These are phyloP conservation scores for Rubroboletus pulcherrimus DNA, from an alignment of 768 basidiomycete species.

Conservation along the genomic window DNA sequence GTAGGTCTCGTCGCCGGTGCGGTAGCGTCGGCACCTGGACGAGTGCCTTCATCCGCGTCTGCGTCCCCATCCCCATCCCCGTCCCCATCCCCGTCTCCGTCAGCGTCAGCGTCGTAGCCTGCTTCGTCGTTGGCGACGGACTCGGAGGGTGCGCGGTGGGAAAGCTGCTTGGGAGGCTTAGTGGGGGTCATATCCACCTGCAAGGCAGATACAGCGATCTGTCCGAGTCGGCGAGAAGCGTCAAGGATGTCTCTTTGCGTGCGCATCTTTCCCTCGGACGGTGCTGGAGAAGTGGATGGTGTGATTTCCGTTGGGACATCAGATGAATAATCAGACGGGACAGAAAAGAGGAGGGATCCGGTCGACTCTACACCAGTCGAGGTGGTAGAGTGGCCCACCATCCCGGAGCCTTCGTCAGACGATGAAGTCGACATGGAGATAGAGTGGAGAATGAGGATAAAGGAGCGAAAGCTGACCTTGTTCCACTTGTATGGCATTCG, in stretches of 20 bases:
- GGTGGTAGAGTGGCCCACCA: neutral
- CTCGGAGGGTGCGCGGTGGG: neutral
- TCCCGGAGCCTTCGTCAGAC: slow-evolving; percentile 7
- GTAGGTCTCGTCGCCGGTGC: neutral
- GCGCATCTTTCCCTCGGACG: slow-evolving; percentile 3
- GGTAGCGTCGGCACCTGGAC: neutral
- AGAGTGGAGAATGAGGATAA: neutral
- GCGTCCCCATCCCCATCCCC: slow-evolving; percentile 12
- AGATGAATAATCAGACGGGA: slow-evolving; percentile 14
- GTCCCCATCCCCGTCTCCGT: neutral
- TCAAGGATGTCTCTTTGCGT: slow-evolving; percentile 11
- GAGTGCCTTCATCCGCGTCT: neutral
- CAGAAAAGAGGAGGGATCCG: slow-evolving; percentile 6
- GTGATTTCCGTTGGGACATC: slow-evolving; percentile 18
- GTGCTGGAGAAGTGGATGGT: slow-evolving; percentile 19
- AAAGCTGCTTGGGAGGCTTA: neutral
- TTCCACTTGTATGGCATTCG: neutral
- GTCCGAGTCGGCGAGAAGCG: slow-evolving; percentile 12
- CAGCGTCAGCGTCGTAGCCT: slow-evolving; percentile 26
- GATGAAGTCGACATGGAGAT: slow-evolving; percentile 10
- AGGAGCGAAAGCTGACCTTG: slow-evolving; percentile 1
- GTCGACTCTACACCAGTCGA: slow-evolving; percentile 15
- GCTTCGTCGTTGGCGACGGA: slow-evolving; percentile 13
- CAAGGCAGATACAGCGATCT: neutral
- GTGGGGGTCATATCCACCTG: neutral